Evolutionary conservation across 257 asterid genomes (phyloP).

Genomic region (Linderniella brevidens): DNA sequence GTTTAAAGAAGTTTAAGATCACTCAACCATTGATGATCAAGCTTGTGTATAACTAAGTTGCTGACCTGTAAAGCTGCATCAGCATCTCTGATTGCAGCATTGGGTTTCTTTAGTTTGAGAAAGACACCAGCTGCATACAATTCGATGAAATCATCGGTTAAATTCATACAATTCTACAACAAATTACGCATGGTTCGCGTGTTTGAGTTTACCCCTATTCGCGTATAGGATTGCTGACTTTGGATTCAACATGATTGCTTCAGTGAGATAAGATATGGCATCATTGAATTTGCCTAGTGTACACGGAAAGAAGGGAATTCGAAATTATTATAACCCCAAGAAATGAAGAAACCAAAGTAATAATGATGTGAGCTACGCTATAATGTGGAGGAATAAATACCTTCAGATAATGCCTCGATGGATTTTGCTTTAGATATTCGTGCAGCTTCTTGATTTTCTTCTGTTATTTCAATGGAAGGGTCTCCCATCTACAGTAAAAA

Average conservation of each 20-base stretch:
- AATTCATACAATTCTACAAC: not conserved
- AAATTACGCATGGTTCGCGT: not conserved
- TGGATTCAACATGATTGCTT: slow-evolving; percentile 54
- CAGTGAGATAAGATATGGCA: slow-evolving; percentile 38
- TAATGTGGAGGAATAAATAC: slow-evolving; percentile 13
- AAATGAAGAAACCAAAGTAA: slow-evolving; percentile 1
- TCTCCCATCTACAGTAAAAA: slow-evolving; percentile 52
- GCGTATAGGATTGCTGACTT: slow-evolving; percentile 49
- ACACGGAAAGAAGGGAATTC: slow-evolving; percentile 4
- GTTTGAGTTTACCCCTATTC: slow-evolving; percentile 32
- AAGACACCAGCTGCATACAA: slow-evolving; percentile 33
- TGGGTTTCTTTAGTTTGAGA: slow-evolving; percentile 55
- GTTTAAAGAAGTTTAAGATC: not conserved
- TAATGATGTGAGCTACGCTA: not conserved
- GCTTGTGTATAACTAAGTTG: not conserved
- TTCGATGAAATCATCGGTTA: slow-evolving; percentile 9
- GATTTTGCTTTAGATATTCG: slow-evolving; percentile 42
- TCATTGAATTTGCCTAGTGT: slow-evolving; percentile 40
- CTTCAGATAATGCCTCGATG: slow-evolving; percentile 37
- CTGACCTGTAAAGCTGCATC: slow-evolving; percentile 60
- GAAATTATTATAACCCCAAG: slow-evolving; percentile 5
- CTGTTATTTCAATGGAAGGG: slow-evolving; percentile 42
- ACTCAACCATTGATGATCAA: not conserved
- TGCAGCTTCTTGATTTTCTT: slow-evolving; percentile 47
- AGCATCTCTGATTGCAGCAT: slow-evolving; percentile 72